Evolutionary conservation across 371 early-diverging fungal genomes (phyloP), one percentile per base, ranked within the genome.

Genomic region (Circinella umbellata): DNA sequence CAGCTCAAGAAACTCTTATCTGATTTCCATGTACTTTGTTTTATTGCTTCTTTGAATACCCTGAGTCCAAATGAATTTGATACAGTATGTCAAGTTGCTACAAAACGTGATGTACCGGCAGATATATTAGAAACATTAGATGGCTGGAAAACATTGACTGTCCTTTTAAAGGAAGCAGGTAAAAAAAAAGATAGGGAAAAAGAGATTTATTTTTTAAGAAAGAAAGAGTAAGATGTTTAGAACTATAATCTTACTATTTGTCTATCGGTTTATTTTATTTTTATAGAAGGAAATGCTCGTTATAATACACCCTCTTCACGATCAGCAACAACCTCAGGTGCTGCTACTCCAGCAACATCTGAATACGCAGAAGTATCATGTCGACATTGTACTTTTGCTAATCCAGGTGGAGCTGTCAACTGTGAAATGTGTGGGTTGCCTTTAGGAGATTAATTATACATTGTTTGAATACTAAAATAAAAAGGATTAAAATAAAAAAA

Each of bases 401-500:
- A 99, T 77, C 78, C 86, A 36, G 78, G 82, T 15, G 76, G 84
- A 0, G 74, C 82, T 38, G 88, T 84, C 64, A 89, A 79, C 64
- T 99, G 99, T 81, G 96, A 95, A 68, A 96, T 99, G 92, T 99
- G 99, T 74, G 95, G 93, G 8, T 83, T 96, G 66, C 96, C 96
- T n/a, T 77, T 84, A 39, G 77, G 69, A 13, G 76, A 75, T 39
- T 80, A 78, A 38, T 27, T 13, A 51, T 51, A 7, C 57, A 57
- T 17, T 27, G 18, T 57, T 57, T 57, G n/a, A 10, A 1, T 27
- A 57, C 7, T 42, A 9, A 9, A 42, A 42, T 9, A 42, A 42
- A 9, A 42, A 11, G 42, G 11, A 42, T 42, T 42, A 27, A 27
- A 27, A 27, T 27, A 27, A 27, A 27, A 27, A 27, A 27, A 27